Percentiles rank a stretch among this genome's conserved stretches.
These are phyloP conservation scores for Melastoma candidum DNA, from an alignment of 441 rosid genomes.

Conservation along the genomic window DNA sequence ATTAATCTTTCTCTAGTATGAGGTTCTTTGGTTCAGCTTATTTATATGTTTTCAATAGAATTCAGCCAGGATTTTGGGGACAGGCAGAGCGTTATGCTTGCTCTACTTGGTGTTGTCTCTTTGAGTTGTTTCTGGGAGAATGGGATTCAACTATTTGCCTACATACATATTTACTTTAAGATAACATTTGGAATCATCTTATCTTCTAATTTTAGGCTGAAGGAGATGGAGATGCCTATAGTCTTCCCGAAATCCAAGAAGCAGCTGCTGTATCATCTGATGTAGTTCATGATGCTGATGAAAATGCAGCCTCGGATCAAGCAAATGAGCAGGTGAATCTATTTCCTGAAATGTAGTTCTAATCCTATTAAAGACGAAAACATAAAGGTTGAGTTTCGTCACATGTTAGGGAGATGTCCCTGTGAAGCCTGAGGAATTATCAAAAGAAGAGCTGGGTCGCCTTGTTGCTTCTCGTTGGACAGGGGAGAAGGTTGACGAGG, in stretches of 20 bases:
- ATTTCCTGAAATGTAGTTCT: neutral
- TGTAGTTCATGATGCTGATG: slow-evolving; percentile 27
- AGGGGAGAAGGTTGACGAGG: slow-evolving; percentile 51
- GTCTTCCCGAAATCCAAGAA: slow-evolving; percentile 28
- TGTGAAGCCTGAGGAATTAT: slow-evolving; percentile 54
- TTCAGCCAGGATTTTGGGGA: no score
- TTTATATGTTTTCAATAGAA: no score
- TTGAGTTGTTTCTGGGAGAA: no score
- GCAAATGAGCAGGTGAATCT: slow-evolving; percentile 4
- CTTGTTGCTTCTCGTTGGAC: slow-evolving; percentile 99
- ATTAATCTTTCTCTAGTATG: no score
- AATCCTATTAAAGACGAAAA: neutral
- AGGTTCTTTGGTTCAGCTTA: no score
- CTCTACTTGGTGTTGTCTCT: no score
- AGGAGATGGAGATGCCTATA: slow-evolving; percentile 25
- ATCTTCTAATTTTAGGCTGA: slow-evolving; percentile 27
- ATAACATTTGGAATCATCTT: slow-evolving; percentile 12
- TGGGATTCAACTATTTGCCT: neutral
- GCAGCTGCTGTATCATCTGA: slow-evolving; percentile 28
- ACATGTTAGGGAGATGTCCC: slow-evolving; percentile 34
- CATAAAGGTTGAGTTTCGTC: neutral
- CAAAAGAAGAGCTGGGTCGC: slow-evolving; percentile 92
- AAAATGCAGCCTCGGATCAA: slow-evolving; percentile 26
- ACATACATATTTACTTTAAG: slow-evolving; percentile 3
- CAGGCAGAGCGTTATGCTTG: no score